phyloP scores from a whole-genome alignment of 148 eudicot species.

The Drosera capensis region DNA sequence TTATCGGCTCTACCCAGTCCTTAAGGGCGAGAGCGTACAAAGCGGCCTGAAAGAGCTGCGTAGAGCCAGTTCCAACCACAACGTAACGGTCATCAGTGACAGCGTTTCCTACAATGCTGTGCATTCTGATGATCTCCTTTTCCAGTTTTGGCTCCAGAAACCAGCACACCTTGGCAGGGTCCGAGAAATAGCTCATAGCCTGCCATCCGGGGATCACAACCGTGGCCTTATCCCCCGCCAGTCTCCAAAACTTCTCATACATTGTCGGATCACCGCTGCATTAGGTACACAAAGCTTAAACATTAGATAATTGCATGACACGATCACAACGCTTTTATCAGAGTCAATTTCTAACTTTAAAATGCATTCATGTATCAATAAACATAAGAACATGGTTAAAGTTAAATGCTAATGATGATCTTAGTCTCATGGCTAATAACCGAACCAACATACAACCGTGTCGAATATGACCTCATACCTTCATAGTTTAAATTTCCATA shows the following conservation, averaged over 20 bases:
- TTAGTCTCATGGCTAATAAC: no score
- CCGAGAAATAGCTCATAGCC: constrained; percentile 78
- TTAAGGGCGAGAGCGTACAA: constrained; percentile 50
- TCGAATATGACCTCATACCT: no score
- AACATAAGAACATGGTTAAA: no score
- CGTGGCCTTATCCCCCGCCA: constrained; percentile 47
- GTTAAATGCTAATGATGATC: no score
- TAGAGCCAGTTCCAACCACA: constrained; percentile 91
- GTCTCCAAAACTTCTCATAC: constrained; percentile 76
- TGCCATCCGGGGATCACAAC: constrained; percentile 69
- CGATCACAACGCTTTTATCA: background rate
- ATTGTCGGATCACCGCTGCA: constrained; percentile 97
- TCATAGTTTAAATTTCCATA: no score
- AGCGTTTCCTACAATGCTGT: constrained; percentile 67
- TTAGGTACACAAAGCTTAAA: background rate
- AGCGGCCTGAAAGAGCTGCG: constrained; percentile 86
- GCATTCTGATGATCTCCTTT: constrained; percentile 44
- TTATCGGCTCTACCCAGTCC: constrained; percentile 38
- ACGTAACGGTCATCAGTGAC: constrained; percentile 52
- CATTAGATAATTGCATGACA: background rate
- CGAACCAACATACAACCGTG: no score
- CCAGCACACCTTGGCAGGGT: constrained; percentile 67
- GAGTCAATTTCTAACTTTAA: background rate
- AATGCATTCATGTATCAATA: no score
- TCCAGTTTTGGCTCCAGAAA: constrained; percentile 68